Conservation (phyloP, 805 yeast genomes). For the Hanseniaspora mollemarum region DNA sequence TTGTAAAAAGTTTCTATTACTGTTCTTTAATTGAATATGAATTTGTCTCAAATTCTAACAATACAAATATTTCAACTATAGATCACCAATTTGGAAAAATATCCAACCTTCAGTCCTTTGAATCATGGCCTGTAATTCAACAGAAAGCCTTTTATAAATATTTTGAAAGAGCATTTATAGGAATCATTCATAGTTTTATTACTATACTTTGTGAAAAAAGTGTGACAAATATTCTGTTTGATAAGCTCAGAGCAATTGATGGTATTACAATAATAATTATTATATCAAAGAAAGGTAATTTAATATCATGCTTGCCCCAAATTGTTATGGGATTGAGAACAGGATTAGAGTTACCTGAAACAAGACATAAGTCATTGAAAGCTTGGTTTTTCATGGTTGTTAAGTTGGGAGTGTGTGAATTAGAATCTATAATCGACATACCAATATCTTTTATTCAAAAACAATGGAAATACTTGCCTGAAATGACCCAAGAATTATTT, state of each 20-base stretch:
- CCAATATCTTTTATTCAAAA: constrained; percentile 64
- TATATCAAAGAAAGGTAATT: constrained; percentile 38
- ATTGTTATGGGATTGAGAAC: constrained; percentile 76
- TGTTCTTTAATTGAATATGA: constrained; percentile 7
- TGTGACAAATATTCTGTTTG: constrained; percentile 61
- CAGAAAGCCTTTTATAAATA: constrained; percentile 32
- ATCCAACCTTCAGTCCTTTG: constrained; percentile 19
- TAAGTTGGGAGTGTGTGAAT: constrained; percentile 43
- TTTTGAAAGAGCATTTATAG: constrained; percentile 52
- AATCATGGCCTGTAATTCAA: constrained; percentile 24
- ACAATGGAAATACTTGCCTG: constrained; percentile 45
- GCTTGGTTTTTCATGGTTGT: constrained; percentile 58
- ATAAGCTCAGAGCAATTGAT: constrained; percentile 56
- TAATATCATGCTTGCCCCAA: constrained; percentile 67
- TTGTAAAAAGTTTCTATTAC: constrained; percentile 8
- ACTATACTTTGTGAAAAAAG: constrained; percentile 63
- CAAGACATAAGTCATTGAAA: constrained; percentile 49
- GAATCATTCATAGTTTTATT: constrained; percentile 66
- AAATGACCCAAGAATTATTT: constrained; percentile 41
- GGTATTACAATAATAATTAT: constrained; percentile 62
- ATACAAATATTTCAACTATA: neutral
- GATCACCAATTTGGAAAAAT: constrained; percentile 17
- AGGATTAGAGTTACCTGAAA: constrained; percentile 50
- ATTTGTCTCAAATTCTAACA: neutral
- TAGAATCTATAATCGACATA: constrained; percentile 59